phyloP scores from a whole-genome alignment of 2,329 filamentous ascomycete genomes.

The Pleomassaria siparia region DNA sequence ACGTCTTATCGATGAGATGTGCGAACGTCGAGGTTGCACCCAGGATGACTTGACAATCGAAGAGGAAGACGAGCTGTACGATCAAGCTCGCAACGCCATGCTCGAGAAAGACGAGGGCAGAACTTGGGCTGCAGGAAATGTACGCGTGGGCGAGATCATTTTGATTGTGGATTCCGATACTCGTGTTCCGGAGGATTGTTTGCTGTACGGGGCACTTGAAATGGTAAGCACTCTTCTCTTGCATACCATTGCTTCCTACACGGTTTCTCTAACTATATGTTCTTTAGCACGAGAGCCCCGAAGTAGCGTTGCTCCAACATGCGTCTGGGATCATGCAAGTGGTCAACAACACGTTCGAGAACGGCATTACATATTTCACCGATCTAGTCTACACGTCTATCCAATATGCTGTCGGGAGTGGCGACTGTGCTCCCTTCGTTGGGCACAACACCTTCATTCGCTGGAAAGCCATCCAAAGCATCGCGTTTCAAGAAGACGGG shows the following conservation, averaged over 20 bases:
- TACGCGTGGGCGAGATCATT: slow-evolving; percentile 80
- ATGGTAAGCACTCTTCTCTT: slow-evolving; percentile 53
- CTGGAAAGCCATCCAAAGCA: slow-evolving; percentile 64
- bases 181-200: slow-evolving; percentile 63
- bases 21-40: slow-evolving; percentile 18
- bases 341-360: slow-evolving; percentile 69
- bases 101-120: slow-evolving; percentile 67
- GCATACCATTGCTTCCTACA: not conserved
- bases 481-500: slow-evolving; percentile 55
- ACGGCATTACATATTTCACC: slow-evolving; percentile 74
- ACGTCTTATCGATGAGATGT: slow-evolving; percentile 24
- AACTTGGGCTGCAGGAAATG: slow-evolving; percentile 82
- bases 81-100: slow-evolving; percentile 54
- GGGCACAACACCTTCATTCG: slow-evolving; percentile 74
- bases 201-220: slow-evolving; percentile 74
- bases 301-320: slow-evolving; percentile 77
- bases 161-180: slow-evolving; percentile 53
- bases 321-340: slow-evolving; percentile 70
- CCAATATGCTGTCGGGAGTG: slow-evolving; percentile 66
- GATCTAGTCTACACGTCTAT: slow-evolving; percentile 74
- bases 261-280: not conserved
- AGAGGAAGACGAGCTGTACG: slow-evolving; percentile 28
- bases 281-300: slow-evolving; percentile 62
- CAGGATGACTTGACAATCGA: slow-evolving; percentile 27
- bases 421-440: slow-evolving; percentile 72